Evolutionary conservation across 1,139 yeast species (phyloP), one percentile per base, ranked within the genome.

Genomic region (Suhomyces chickasaworum): DNA sequence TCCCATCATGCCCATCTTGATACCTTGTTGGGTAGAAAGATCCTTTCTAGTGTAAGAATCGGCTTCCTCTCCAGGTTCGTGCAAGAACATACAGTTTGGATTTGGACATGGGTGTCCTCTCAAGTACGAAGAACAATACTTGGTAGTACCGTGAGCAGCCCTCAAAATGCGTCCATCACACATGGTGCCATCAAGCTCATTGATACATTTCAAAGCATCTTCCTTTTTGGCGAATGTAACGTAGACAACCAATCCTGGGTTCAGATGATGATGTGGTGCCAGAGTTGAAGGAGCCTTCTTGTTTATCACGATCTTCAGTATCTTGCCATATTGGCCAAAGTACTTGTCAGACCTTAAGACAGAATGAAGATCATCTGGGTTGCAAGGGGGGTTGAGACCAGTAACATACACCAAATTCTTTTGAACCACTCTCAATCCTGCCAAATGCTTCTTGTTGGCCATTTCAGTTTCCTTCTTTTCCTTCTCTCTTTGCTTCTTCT

Each of bases 61-160:
- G 1, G 98, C 98, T 65, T 95, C 99, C 71, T 95, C 99, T 50
- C 99, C 99, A 3, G 99, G 99, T 66, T 95, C 99, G 65, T 95
- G 99, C 59, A 95, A 77, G 62, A 93, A 95, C 99, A 95, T 95
- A 77, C 99, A 95, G 64, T 90, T 90, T 51, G 99, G 99, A 67
- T 95, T 95, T 50, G 97, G 99, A 69, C 99, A 95, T 17, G 95
- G 85, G 64, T 89, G 96, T 34, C 97, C 97, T 54, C 98, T 80
- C 54, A 95, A 75, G 64, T 95, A 95, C 2, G 96, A 86, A 13
- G 97, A 89, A 66, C 99, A 95, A 70, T 95, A 95, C 68, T 95
- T 95, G 12, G 99, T 95, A 3, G 99, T 95, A 61, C 99, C 99
- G 66, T 91, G 96, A 0, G 99, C 98, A 13, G 99, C 99, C 50